These are phyloP conservation scores for Musa beccarii DNA, from an alignment of 176 grass and related monocot species.

Conservation along the genomic window DNA sequence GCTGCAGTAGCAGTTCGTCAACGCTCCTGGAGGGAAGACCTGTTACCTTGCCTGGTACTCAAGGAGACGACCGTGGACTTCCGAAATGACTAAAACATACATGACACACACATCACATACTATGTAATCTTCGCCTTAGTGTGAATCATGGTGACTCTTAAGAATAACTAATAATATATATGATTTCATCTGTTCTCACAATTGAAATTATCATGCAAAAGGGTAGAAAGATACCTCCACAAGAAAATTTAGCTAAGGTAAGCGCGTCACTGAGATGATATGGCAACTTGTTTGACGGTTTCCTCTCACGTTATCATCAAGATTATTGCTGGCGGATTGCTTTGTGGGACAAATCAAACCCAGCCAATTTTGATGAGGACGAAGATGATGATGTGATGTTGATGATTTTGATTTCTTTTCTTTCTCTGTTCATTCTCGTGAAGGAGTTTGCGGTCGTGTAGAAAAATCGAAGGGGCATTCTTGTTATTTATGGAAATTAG, in stretches of 20 bases:
- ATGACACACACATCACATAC: background rate
- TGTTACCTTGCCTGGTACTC: background rate
- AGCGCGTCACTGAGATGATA: background rate
- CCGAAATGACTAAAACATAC: constrained; percentile 6
- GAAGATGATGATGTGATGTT: background rate
- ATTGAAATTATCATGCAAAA: too few species aligned
- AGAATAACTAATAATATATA: too few species aligned
- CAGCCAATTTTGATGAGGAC: background rate
- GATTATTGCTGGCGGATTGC: background rate
- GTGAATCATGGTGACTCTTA: too few species aligned
- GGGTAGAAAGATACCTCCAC: too few species aligned
- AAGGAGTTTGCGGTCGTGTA: too few species aligned
- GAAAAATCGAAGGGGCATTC: background rate
- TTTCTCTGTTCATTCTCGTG: background rate
- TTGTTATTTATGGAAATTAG: background rate
- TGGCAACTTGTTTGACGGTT: background rate
- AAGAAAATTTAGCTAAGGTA: too few species aligned
- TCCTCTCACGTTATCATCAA: background rate
- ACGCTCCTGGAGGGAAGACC: background rate
- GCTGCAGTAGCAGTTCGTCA: background rate
- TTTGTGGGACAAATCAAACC: too few species aligned
- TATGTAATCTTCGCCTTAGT: too few species aligned
- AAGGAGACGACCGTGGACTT: constrained; percentile 6
- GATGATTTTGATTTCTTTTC: background rate
- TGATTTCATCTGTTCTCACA: too few species aligned